phyloP scores from a whole-genome alignment of 2,329 filamentous ascomycete species.

The Calonectria naviculata region DNA sequence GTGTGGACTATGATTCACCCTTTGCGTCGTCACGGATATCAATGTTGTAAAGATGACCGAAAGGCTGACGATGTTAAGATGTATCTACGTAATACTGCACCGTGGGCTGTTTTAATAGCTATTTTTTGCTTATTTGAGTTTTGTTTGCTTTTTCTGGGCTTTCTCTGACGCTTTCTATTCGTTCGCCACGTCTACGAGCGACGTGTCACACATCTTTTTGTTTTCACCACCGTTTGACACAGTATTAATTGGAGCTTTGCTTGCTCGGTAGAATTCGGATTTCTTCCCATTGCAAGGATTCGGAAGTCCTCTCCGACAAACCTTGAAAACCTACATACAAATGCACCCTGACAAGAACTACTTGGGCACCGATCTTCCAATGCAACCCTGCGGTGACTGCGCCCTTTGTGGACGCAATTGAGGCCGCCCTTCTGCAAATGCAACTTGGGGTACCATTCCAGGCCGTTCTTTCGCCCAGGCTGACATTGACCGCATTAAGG shows the following conservation, averaged over 20 bases:
- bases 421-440: neutral
- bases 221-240: neutral
- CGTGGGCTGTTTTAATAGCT: neutral
- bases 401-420: neutral
- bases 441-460: slow-evolving; percentile 2
- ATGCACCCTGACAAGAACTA: neutral
- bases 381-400: slow-evolving; percentile 9
- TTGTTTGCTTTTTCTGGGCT: neutral
- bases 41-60: neutral
- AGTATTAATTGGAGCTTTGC: neutral
- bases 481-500: slow-evolving; percentile 3
- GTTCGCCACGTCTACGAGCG: neutral
- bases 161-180: neutral
- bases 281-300: neutral
- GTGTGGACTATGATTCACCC: neutral
- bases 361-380: slow-evolving; percentile 15
- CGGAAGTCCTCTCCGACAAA: neutral
- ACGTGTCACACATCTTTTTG: neutral
- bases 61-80: neutral
- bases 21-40: neutral
- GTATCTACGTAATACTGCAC: neutral
- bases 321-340: neutral
- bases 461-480: neutral
- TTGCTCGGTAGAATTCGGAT: neutral
- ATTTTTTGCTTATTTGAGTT: neutral